Percentiles rank a stretch among this genome's conserved stretches.
phyloP scores from a whole-genome alignment of 1,139 yeast genomes.

The Blastobotrys serpentis region DNA sequence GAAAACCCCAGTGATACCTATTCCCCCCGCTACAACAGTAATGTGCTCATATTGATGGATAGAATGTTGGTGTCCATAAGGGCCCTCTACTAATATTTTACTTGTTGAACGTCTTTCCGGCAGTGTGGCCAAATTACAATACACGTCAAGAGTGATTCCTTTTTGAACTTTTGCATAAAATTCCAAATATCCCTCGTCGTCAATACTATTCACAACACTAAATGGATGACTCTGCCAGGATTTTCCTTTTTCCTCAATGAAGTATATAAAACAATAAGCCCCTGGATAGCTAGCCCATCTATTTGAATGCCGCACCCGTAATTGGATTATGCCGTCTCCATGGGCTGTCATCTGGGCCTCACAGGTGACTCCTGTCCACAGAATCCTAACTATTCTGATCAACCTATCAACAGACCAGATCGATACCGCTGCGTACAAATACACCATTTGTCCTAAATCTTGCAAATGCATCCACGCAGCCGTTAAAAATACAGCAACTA shows the following conservation, averaged over 20 bases:
- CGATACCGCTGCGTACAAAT: conserved; percentile 38
- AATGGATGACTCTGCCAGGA: conserved; percentile 69
- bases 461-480: conserved; percentile 61
- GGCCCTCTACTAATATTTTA: conserved; percentile 53
- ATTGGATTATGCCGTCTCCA: conserved; percentile 32
- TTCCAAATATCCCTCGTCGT: conserved; percentile 18
- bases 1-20: conserved; percentile 59
- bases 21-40: conserved; percentile 60
- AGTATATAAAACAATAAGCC: conserved; percentile 57
- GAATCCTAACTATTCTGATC: conserved; percentile 39
- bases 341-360: conserved; percentile 39
- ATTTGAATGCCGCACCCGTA: conserved; percentile 29
- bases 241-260: conserved; percentile 46
- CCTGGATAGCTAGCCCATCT: conserved; percentile 52
- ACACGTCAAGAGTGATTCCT: conserved; percentile 22
- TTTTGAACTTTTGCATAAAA: conserved; percentile 19
- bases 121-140: background rate
- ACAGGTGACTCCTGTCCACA: conserved; percentile 42
- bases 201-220: conserved; percentile 42
- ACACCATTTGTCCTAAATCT: conserved; percentile 31
- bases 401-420: conserved; percentile 47
- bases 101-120: conserved; percentile 16
- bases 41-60: conserved; percentile 50
- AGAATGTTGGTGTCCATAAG: conserved; percentile 53
- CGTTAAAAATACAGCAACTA: conserved; percentile 55